phyloP scores from a whole-genome alignment of 306 rosid genomes.

The Medicago arabica region DNA sequence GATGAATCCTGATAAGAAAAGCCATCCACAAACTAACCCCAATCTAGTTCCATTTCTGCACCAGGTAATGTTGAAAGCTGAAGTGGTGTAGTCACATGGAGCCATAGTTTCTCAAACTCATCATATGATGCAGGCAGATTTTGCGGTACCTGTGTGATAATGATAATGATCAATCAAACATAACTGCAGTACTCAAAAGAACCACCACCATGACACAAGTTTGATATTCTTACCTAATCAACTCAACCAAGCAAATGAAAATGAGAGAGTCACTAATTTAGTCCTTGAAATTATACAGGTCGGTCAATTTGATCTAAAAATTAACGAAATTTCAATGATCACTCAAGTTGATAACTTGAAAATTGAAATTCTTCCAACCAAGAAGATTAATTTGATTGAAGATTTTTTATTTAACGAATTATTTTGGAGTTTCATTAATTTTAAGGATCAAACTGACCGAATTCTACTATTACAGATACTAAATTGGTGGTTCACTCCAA shows the following conservation, averaged over 20 bases:
- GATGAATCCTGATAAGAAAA: slow-evolving; percentile 33
- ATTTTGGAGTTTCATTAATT: not conserved
- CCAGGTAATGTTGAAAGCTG: slow-evolving; percentile 54
- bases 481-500: not conserved
- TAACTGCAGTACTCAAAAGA: slow-evolving; percentile 23
- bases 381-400: not conserved
- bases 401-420: not conserved
- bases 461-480: not conserved
- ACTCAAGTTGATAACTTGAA: not conserved
- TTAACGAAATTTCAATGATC: not conserved
- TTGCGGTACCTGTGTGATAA: slow-evolving; percentile 54
- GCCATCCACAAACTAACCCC: slow-evolving; percentile 70
- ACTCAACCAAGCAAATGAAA: slow-evolving; percentile 10
- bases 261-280: not conserved
- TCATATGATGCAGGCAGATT: slow-evolving; percentile 61
- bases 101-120: slow-evolving; percentile 62
- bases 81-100: slow-evolving; percentile 60
- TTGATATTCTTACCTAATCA: slow-evolving; percentile 26
- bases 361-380: not conserved
- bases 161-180: slow-evolving; percentile 9
- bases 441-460: not conserved
- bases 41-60: slow-evolving; percentile 58
- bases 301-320: not conserved
- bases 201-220: not conserved
- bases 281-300: not conserved